Conservation (phyloP, 2,329 filamentous ascomycete genomes). For the Celoporthe dispersa region DNA sequence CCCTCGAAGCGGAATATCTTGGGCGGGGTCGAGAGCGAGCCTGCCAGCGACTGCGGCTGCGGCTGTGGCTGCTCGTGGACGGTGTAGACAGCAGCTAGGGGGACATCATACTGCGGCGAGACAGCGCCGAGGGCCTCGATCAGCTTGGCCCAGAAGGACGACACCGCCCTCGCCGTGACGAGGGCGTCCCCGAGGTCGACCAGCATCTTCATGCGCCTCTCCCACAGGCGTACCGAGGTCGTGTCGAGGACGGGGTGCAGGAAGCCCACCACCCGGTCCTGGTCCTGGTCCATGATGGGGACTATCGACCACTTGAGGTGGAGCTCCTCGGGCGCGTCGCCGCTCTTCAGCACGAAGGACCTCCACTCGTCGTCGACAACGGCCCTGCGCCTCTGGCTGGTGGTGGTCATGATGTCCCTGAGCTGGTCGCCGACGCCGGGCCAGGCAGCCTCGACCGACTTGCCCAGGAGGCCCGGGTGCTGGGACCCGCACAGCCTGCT, state of each 20-base stretch:
- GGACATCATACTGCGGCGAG: conserved; percentile 52
- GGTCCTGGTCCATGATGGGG: conserved; percentile 49
- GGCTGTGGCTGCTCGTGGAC: conserved; percentile 46
- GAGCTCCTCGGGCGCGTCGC: conserved; percentile 50
- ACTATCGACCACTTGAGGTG: conserved; percentile 54
- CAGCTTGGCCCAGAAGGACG: conserved; percentile 53
- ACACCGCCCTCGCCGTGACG: conserved; percentile 47
- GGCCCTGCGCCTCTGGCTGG: conserved; percentile 38
- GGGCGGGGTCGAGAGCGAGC: conserved; percentile 37
- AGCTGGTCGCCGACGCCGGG: conserved; percentile 49
- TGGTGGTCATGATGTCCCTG: conserved; percentile 44
- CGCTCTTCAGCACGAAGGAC: conserved; percentile 49
- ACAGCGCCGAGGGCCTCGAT: conserved; percentile 49
- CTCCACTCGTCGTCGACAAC: conserved; percentile 49
- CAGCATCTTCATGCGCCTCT: conserved; percentile 54
- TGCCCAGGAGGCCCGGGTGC: conserved; percentile 67
- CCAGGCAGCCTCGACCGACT: conserved; percentile 64
- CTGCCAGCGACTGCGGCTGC: conserved; percentile 36
- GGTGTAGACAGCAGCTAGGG: conserved; percentile 56
- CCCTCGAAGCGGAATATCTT: conserved; percentile 50
- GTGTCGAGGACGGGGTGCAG: conserved; percentile 53
- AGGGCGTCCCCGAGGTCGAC: conserved; percentile 52
- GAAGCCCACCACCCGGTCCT: conserved; percentile 49
- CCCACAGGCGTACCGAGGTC: conserved; percentile 52
- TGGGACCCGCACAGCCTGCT: conserved; percentile 65